Percentiles rank a stretch among this genome's conserved stretches.
Conservation (phyloP, 169 alveolate species). For the Plasmodium berghei region DNA sequence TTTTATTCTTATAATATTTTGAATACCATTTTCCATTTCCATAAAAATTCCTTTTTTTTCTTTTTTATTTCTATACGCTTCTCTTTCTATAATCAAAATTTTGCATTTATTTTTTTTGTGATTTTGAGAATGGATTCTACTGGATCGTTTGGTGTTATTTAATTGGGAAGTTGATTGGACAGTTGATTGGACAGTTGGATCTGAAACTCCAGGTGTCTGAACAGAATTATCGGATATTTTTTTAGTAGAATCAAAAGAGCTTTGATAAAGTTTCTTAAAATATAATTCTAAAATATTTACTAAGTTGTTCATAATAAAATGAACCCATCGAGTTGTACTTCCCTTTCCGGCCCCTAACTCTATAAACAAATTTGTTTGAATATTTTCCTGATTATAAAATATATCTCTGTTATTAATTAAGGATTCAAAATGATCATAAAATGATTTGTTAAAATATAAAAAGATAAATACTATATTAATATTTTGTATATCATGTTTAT, state of each 20-base stretch:
- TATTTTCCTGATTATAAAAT: neutral
- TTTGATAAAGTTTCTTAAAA: neutral
- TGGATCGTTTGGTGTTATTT: neutral
- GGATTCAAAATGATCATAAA: constrained; percentile 5
- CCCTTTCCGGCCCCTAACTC: constrained; percentile 68
- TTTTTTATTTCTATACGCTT: constrained; percentile 50
- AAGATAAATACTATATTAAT: constrained; percentile 36
- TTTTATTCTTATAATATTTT: constrained; percentile 36
- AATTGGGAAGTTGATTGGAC: no score
- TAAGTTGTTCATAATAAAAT: constrained; percentile 53
- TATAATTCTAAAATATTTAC: constrained; percentile 3
- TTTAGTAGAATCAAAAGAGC: no score
- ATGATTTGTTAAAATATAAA: constrained; percentile 27
- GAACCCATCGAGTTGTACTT: constrained; percentile 63
- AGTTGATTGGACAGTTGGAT: no score
- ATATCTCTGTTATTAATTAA: neutral
- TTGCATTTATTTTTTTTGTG: constrained; percentile 15
- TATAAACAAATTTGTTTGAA: constrained; percentile 12
- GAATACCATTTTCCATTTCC: constrained; percentile 27
- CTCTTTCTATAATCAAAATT: constrained; percentile 48
- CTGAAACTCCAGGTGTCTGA: no score
- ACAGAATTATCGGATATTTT: no score
- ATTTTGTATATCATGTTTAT: constrained; percentile 73
- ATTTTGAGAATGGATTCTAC: no score
- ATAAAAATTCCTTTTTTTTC: constrained; percentile 56